Base-by-base conservation (phyloP, 1,284 basidiomycete genomes). In the Phellinidium pouzarii region DNA sequence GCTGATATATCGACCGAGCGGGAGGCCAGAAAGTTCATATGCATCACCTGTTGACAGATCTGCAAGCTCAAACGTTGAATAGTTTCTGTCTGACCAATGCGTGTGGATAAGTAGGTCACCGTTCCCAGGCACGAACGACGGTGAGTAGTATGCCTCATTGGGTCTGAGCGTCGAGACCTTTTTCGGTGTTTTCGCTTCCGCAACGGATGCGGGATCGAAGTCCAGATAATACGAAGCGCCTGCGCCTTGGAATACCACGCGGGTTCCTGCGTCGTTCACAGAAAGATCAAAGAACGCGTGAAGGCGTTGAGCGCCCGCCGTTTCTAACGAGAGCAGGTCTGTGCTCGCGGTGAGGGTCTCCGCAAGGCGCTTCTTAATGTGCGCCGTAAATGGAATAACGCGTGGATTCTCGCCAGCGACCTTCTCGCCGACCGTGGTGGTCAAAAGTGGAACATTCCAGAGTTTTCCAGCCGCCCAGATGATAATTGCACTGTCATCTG, bases 391-490 rank as follows among this genome's bases (percentile, higher is more conserved):
- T 1, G 66, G 72, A 44, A 87, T 75, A 9, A 74, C 71, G 27
- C 60, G 64, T 3, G 82, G 80, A 14, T 64, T 52, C 1, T 65
- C 63, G 12, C 58, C 66, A 0, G 66, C 64, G n/a, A 77, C 59
- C 50, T 68, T 75, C 60, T 84, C 83, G 50, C 74, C 79, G 31
- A 59, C 60, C 2, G 60, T 48, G 58, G 85, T 83, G 26, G 61
- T 61, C 3, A 69, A 58, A 19, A 87, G 65, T 11, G 84, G 81
- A 3, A 87, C 72, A 14, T 68, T 69, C 60, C 79, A 78, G 19
- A 87, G 82, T 57, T 84, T 77, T 7, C 84, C 84, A 2, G 79
- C 75, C 3, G 84, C 81, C 84, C 84, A 87, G 52, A 87, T 80
- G 56, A 87, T 71, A 52, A 87, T 68, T 0, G 79, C 82, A 55